Evolutionary conservation across 2,329 filamentous ascomycete genomes (phyloP).

Genomic region (Diaporthe batatas): DNA sequence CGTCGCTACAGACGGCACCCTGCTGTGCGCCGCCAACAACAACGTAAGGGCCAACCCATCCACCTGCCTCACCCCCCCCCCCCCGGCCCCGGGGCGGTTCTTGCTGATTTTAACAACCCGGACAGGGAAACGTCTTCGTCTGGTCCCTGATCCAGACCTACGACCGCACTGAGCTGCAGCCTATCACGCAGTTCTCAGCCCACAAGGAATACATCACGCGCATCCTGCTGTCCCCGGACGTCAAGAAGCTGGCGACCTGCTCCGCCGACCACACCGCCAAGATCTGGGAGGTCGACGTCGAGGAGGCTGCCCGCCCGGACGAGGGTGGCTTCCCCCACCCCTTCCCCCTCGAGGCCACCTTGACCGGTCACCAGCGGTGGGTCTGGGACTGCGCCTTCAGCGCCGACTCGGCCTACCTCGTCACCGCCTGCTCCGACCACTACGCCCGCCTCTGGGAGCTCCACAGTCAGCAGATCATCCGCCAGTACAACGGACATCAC

Average conservation of each 20-base stretch:
- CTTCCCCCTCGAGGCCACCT: constrained; percentile 86
- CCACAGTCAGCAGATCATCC: constrained; percentile 86
- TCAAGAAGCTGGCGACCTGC: constrained; percentile 94
- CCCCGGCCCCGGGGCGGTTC: too few species aligned
- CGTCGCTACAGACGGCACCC: constrained; percentile 91
- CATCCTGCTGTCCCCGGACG: constrained; percentile 90
- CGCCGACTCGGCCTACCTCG: constrained; percentile 91
- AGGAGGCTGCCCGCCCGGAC: constrained; percentile 55
- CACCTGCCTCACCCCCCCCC: neutral
- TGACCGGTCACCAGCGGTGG: constrained; percentile 93
- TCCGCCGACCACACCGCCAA: constrained; percentile 94
- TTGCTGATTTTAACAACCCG: constrained; percentile 2
- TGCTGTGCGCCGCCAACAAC: constrained; percentile 95
- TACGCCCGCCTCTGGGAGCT: constrained; percentile 95
- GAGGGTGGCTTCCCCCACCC: constrained; percentile 61
- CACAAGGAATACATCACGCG: constrained; percentile 95
- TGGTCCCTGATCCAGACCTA: constrained; percentile 91
- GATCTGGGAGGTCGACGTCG: constrained; percentile 94
- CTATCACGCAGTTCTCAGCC: constrained; percentile 89
- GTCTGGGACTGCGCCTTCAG: constrained; percentile 98
- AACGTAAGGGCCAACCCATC: constrained; percentile 67
- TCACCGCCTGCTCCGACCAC: constrained; percentile 93
- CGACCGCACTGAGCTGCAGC: constrained; percentile 86
- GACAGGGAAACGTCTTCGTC: constrained; percentile 93
- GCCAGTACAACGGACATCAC: constrained; percentile 96